Evolutionary conservation across 495 filamentous ascomycete genomes (phyloP).

Genomic region (Glonium stellatum): DNA sequence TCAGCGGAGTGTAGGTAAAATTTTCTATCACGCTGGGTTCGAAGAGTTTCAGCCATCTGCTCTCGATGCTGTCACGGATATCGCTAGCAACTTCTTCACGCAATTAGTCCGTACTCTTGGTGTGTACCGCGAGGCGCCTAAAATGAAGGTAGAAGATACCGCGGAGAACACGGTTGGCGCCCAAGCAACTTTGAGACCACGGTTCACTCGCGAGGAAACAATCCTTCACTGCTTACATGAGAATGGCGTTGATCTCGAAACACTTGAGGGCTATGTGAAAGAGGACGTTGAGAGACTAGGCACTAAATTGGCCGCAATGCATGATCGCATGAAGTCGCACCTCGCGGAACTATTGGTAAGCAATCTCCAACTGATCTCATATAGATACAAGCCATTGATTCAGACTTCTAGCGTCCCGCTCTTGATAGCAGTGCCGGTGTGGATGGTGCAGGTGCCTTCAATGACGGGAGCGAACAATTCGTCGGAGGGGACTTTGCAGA

Average conservation of each 20-base stretch:
- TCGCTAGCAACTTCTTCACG: constrained; percentile 80
- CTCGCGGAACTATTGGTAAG: constrained; percentile 68
- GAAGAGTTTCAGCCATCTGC: constrained; percentile 96
- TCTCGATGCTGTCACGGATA: constrained; percentile 81
- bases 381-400: neutral
- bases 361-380: neutral
- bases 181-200: constrained; percentile 47
- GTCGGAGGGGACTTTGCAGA: constrained; percentile 94
- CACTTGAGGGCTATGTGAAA: constrained; percentile 79
- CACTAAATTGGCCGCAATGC: constrained; percentile 72
- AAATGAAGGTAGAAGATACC: constrained; percentile 45
- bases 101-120: constrained; percentile 74
- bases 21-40: constrained; percentile 95
- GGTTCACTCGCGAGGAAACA: constrained; percentile 75
- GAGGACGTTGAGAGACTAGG: constrained; percentile 90
- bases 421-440: constrained; percentile 63
- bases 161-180: constrained; percentile 37
- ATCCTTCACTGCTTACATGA: constrained; percentile 77
- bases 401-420: constrained; percentile 57
- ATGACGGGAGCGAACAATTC: constrained; percentile 96
- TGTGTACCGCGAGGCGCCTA: constrained; percentile 74
- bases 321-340: constrained; percentile 87
- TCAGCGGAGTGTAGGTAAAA: constrained; percentile 83
- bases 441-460: constrained; percentile 85
- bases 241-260: constrained; percentile 73